These are phyloP conservation scores for Monosporascus sp. DNA, from an alignment of 2,329 filamentous ascomycete genomes.

Conservation along the genomic window DNA sequence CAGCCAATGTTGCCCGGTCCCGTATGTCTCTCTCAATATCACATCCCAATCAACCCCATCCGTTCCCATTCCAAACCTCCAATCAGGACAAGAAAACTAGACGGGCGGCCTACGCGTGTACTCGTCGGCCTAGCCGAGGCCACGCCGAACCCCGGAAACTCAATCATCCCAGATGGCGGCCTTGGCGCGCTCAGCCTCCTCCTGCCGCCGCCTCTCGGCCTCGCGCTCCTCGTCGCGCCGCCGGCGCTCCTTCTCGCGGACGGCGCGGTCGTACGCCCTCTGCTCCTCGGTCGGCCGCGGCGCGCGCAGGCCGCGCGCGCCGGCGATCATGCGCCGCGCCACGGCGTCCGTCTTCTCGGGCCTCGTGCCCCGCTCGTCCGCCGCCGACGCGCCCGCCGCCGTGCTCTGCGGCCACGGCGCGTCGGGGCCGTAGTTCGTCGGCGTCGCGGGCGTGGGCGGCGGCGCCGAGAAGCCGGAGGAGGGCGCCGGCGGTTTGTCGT, in stretches of 20 bases:
- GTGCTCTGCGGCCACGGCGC: slow-evolving; percentile 17
- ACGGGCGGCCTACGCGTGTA: slow-evolving; percentile 1
- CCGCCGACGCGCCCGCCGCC: neutral
- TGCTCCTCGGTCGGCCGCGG: slow-evolving; percentile 85
- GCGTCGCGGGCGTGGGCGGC: slow-evolving; percentile 62
- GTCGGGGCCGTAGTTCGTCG: slow-evolving; percentile 31
- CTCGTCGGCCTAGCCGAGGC: slow-evolving; percentile 14
- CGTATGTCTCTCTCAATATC: no score
- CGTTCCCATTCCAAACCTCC: neutral
- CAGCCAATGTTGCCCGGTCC: no score
- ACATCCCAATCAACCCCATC: no score
- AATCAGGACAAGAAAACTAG: neutral
- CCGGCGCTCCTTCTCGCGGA: slow-evolving; percentile 80
- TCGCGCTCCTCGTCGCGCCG: slow-evolving; percentile 67
- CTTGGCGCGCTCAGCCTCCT: slow-evolving; percentile 70
- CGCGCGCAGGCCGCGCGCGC: slow-evolving; percentile 74
- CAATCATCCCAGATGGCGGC: slow-evolving; percentile 80
- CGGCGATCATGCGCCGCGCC: slow-evolving; percentile 83
- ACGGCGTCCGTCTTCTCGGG: slow-evolving; percentile 94
- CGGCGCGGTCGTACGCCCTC: slow-evolving; percentile 74
- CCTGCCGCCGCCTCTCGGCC: slow-evolving; percentile 53
- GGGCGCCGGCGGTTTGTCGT: slow-evolving; percentile 15
- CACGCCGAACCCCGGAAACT: slow-evolving; percentile 6
- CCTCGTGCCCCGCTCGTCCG: neutral
- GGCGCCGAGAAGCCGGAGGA: slow-evolving; percentile 44